Evolutionary conservation across 192 early-diverging fungal species (phyloP), one percentile per base, ranked within the genome.

Genomic region (Funneliformis geosporum): DNA sequence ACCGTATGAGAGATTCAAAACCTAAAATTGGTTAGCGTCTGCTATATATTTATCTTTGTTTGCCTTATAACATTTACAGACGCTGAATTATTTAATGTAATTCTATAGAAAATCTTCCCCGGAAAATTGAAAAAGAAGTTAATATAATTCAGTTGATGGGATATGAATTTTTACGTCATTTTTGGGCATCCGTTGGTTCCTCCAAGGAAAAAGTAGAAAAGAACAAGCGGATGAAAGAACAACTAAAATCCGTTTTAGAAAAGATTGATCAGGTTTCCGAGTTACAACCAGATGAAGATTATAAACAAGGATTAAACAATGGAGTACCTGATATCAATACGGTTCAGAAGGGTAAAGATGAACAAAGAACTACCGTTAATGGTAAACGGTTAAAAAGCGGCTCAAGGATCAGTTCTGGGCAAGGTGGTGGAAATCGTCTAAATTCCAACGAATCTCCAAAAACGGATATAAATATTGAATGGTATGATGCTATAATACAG

Each of bases 161-260:
- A 12, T 50, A 72, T 72, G 70, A 72, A 61, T 85, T 88, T 43
- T 78, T 90, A 27, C 80, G 87, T 14, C 89, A 90, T 80, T 90
- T 88, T 44, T 90, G 87, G 87, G 76, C 89, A 9, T 44, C 55
- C 12, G 16, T 38, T 12, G 38, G 21, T 25, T 88, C 79, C 33
- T 75, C 80, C 43, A 73, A 83, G 2, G 87, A 90, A 50, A 84
- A 84, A 74, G 72, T 80, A 8, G 83, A 83, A 8, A 90, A 90
- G 59, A 86, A 90, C 61, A 33, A 43, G 1, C 81, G 87, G 8
- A 87, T 90, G 86, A 72, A 86, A 5, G 86, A 88, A 27, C 76
- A 82, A 16, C 60, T 90, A 4, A 85, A 80, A 55, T 85, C 76
- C 39, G 82, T 28, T 23, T 27, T 62, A 38, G 14, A 5, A 25